Evolutionary conservation across 371 early-diverging fungal species (phyloP).

Genomic region (Mortierella sp.): DNA sequence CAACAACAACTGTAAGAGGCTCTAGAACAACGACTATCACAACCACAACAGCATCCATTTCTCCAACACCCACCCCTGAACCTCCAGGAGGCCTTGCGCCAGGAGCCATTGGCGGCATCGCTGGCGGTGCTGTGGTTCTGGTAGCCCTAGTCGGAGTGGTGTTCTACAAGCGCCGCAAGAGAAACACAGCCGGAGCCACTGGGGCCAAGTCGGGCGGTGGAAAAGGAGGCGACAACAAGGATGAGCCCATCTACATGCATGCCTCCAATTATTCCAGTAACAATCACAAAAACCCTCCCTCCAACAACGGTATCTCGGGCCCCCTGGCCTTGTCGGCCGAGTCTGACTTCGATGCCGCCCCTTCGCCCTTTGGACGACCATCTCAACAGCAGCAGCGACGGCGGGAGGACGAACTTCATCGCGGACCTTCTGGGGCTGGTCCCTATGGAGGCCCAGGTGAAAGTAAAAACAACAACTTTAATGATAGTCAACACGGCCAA

Average conservation of each 20-base stretch:
- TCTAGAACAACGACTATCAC: background rate
- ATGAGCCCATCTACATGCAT: conserved; percentile 43
- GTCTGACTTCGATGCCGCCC: background rate
- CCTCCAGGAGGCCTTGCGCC: conserved; percentile 56
- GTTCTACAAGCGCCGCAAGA: conserved; percentile 58
- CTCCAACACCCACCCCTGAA: conserved; percentile 18
- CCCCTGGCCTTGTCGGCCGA: conserved; percentile 44
- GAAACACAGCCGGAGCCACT: conserved; percentile 9
- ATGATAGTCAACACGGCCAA: background rate
- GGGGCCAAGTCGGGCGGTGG: conserved; percentile 2
- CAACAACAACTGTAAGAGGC: conserved; percentile 4
- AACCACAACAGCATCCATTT: conserved; percentile 1
- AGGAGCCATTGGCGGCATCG: conserved; percentile 68
- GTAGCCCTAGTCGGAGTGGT: conserved; percentile 60
- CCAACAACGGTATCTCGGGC: conserved; percentile 26
- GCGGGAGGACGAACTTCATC: background rate
- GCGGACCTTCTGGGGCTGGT: conserved; percentile 10
- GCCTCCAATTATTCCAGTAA: conserved; percentile 29
- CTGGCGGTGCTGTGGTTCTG: conserved; percentile 56
- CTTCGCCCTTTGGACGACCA: conserved; percentile 9
- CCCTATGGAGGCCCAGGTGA: conserved; percentile 7
- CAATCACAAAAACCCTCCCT: conserved; percentile 17
- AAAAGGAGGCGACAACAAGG: background rate
- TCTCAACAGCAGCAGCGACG: background rate
- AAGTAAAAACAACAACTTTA: conserved; percentile 8